Conservation (phyloP, 2,329 filamentous ascomycete genomes). For the Fusarium domesticum region DNA sequence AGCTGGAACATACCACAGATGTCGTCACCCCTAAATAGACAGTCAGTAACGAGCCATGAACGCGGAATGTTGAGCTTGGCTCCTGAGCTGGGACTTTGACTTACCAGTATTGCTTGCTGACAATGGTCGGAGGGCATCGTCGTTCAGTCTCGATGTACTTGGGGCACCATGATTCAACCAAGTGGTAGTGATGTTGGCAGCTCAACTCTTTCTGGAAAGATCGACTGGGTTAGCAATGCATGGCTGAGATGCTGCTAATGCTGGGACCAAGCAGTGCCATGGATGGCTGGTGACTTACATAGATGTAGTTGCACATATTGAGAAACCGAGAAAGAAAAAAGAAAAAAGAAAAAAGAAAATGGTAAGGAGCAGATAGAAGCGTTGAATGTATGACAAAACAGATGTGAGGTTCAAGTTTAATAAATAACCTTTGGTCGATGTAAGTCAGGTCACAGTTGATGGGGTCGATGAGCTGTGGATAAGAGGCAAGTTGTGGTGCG, state of each 20-base stretch:
- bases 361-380: not conserved
- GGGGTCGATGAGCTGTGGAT: no score
- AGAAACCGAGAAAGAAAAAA: conserved; percentile 3
- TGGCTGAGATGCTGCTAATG: not conserved
- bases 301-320: conserved; percentile 52
- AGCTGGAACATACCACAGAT: conserved; percentile 40
- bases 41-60: conserved; percentile 24
- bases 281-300: conserved; percentile 34
- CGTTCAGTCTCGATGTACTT: conserved; percentile 45
- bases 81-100: conserved; percentile 16
- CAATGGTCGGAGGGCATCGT: conserved; percentile 42
- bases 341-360: conserved; percentile 5
- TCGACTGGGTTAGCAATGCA: conserved; percentile 13
- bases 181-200: conserved; percentile 50
- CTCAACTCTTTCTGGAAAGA: conserved; percentile 46
- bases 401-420: no score
- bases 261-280: no score
- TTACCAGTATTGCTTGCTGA: conserved; percentile 47
- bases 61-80: not conserved
- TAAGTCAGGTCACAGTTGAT: no score
- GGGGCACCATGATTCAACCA: conserved; percentile 46
- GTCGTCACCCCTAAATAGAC: conserved; percentile 39
- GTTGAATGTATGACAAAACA: no score
- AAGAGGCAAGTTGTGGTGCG: no score
- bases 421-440: no score